Evolutionary conservation across 129 eudicot species (phyloP), one percentile per base, ranked within the genome.

Genomic region (Flaveria brownii): DNA sequence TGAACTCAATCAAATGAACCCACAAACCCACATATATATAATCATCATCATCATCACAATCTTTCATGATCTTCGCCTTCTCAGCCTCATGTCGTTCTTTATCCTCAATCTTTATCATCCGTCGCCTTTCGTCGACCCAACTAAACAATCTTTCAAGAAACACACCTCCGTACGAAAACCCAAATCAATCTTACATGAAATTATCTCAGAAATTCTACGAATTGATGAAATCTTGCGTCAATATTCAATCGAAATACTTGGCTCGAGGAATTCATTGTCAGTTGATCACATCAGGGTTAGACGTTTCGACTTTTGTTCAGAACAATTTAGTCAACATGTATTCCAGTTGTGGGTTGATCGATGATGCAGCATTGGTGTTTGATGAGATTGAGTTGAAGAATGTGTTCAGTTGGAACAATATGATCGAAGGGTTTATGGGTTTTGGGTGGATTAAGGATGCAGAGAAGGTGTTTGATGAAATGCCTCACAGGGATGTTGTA

Each of bases 401-500:
- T 57, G 86, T 88, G 61, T 85, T 85, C 64, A 85, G 83, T 75
- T 81, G 86, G 84, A 88, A 88, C 50, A 71, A 83, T 10, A 83
- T 88, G 86, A 77, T 88, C 1, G 71, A 81, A 20, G 88, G 82
- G 39, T 78, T 78, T 10, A 57, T 81, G 36, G 75, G 70, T 45
- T 81, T 47, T 0, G 88, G 86, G 10, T 26, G 76, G 60, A 26
- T 86, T 11, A 17, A 11, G 30, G 80, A 67, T 47, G 93, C 93
- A 11, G 65, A 70, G 69, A 64, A 73, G 72, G 1, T 88, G 88
- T 88, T 88, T 11, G 90, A 81, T 33, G 83, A 86, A 84, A 86
- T 88, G 93, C 90, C 88, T 55, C 59, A 78, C 1, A 83, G 87
- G 52, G 93, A 88, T 12, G 36, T 62, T 50, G 86, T 88, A 25